phyloP scores from a whole-genome alignment of 805 yeast genomes.

The Candida lessepsii region DNA sequence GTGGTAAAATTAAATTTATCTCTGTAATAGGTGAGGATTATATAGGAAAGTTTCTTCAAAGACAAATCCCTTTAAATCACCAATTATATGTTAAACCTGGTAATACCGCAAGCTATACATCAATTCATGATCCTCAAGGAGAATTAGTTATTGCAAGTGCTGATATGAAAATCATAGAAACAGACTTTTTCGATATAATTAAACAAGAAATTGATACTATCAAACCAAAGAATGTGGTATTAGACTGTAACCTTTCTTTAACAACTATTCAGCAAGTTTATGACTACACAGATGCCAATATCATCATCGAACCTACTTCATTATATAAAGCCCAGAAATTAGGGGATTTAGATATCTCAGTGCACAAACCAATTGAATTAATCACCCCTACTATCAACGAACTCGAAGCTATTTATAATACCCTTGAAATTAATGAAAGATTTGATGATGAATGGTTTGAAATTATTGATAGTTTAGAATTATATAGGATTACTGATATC shows the following conservation, averaged over 20 bases:
- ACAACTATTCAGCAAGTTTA: slow-evolving; percentile 40
- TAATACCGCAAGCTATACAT: slow-evolving; percentile 68
- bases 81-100: slow-evolving; percentile 38
- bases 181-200: slow-evolving; percentile 42
- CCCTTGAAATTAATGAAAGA: slow-evolving; percentile 40
- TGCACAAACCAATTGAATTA: slow-evolving; percentile 41
- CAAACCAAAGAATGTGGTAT: slow-evolving; percentile 50
- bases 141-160: slow-evolving; percentile 74
- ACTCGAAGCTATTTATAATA: slow-evolving; percentile 50
- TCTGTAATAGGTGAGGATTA: slow-evolving; percentile 63
- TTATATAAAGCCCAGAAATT: slow-evolving; percentile 56
- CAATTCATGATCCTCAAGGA: slow-evolving; percentile 63
- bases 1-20: slow-evolving; percentile 40
- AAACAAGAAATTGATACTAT: slow-evolving; percentile 35
- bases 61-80: slow-evolving; percentile 37
- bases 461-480: slow-evolving; percentile 53
- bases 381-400: slow-evolving; percentile 73
- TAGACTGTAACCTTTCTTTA: slow-evolving; percentile 68
- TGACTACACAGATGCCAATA: slow-evolving; percentile 20
- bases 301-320: slow-evolving; percentile 78
- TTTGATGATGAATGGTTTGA: slow-evolving; percentile 74
- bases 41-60: slow-evolving; percentile 45
- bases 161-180: slow-evolving; percentile 73
- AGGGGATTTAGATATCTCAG: slow-evolving; percentile 35
- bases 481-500: slow-evolving; percentile 37